A percentile compares a stretch with the other conserved stretches of the same genome.
Conservation (phyloP, 176 grass and related monocot species). For the Phyllostachys edulis region DNA sequence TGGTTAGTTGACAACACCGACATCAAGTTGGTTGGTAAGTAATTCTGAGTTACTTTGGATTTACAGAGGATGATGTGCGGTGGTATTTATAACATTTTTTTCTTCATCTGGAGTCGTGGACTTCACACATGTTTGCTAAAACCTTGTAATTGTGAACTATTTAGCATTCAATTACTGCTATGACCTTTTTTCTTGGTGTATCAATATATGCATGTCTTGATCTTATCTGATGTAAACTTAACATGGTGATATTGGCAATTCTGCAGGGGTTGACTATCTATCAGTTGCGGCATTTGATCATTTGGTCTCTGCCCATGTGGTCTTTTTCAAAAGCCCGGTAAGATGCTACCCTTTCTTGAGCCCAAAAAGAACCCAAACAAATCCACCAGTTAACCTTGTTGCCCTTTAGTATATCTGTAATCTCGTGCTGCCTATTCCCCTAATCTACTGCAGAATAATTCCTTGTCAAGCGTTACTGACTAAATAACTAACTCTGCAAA, state of each 20-base stretch:
- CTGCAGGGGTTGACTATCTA: slow-evolving; percentile 69
- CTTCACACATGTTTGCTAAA: background rate
- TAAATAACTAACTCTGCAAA: slow-evolving; percentile 8
- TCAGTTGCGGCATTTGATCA: slow-evolving; percentile 78
- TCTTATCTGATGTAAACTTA: slow-evolving; percentile 11
- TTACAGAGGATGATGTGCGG: slow-evolving; percentile 71
- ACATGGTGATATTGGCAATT: slow-evolving; percentile 3
- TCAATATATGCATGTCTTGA: background rate
- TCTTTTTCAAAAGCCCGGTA: slow-evolving; percentile 82
- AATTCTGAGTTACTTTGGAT: slow-evolving; percentile 63
- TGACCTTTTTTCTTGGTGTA: background rate
- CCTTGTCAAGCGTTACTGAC: background rate
- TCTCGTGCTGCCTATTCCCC: background rate
- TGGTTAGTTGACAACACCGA: slow-evolving; percentile 54
- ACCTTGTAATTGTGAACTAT: background rate
- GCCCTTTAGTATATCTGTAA: slow-evolving; percentile 8
- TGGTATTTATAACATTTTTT: slow-evolving; percentile 41
- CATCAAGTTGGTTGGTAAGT: slow-evolving; percentile 51
- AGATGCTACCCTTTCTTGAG: slow-evolving; percentile 21
- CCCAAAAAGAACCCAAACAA: background rate
- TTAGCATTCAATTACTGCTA: background rate
- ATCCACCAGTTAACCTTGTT: background rate
- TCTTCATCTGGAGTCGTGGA: background rate
- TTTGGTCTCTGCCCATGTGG: slow-evolving; percentile 73
- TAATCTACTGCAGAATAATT: slow-evolving; percentile 1